These are phyloP conservation scores for Metschnikowia matae DNA, from an alignment of 805 yeast genomes.

Conservation along the genomic window DNA sequence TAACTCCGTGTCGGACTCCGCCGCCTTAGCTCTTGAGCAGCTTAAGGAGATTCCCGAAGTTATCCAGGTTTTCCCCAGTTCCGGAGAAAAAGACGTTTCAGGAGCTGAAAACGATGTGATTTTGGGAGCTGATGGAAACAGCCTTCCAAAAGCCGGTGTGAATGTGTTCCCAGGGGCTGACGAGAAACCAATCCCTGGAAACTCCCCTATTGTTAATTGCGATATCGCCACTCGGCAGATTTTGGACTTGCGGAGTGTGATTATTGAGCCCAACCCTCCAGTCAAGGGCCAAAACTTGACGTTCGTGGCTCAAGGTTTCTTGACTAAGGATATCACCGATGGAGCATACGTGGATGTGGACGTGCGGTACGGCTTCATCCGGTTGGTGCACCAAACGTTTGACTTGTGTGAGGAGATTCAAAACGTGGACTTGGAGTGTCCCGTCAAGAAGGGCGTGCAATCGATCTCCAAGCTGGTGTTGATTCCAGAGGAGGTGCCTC, in stretches of 20 bases:
- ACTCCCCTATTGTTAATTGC: conserved; percentile 78
- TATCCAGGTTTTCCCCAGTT: conserved; percentile 16
- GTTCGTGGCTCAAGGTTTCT: conserved; percentile 66
- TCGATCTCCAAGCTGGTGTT: conserved; percentile 67
- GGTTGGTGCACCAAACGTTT: conserved; percentile 80
- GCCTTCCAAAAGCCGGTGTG: no score
- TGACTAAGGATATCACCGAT: conserved; percentile 54
- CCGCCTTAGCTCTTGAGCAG: conserved; percentile 3
- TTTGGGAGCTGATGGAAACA: no score
- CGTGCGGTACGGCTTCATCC: conserved; percentile 88
- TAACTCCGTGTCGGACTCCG: conserved; percentile 9
- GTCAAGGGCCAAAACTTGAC: conserved; percentile 78
- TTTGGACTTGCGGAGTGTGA: conserved; percentile 55
- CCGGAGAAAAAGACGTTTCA: conserved; percentile 36
- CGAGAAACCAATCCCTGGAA: conserved; percentile 81
- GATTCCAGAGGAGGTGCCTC: conserved; percentile 90
- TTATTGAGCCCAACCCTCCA: conserved; percentile 84
- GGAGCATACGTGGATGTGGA: conserved; percentile 96
- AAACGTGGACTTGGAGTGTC: conserved; percentile 83
- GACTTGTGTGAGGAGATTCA: conserved; percentile 87
- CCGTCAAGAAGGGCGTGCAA: conserved; percentile 67
- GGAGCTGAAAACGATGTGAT: conserved; percentile 15
- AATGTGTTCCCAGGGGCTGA: conserved; percentile 21
- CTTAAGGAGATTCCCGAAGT: conserved; percentile 6
- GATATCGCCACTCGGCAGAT: conserved; percentile 62